These are phyloP conservation scores for Rhododendron ovatum DNA, from an alignment of 148 eudicot species.

Conservation along the genomic window DNA sequence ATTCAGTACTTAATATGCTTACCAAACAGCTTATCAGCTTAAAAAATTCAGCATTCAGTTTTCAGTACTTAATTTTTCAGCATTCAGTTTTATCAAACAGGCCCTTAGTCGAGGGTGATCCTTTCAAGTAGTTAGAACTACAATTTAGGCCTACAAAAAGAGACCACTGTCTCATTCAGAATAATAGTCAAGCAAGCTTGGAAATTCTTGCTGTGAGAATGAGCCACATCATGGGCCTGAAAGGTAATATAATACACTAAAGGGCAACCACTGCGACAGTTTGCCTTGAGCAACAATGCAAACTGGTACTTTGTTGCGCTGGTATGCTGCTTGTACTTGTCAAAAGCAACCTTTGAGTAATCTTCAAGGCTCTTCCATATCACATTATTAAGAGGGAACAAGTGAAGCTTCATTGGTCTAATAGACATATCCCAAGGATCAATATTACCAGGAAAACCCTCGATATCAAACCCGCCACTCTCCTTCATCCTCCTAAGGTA, in stretches of 20 bases:
- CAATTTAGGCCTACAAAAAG: too few species aligned
- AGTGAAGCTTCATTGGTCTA: not conserved
- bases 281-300: not conserved
- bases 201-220: too few species aligned
- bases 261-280: not conserved
- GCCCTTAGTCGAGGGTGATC: slow-evolving; percentile 52
- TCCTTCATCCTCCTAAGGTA: too few species aligned
- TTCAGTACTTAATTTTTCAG: too few species aligned
- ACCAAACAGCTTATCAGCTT: too few species aligned
- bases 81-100: not conserved
- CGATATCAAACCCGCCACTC: not conserved
- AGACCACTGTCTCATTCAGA: too few species aligned
- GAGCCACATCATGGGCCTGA: not conserved
- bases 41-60: too few species aligned
- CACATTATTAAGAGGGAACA: not conserved
- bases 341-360: not conserved
- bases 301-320: too few species aligned
- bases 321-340: not conserved
- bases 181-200: too few species aligned
- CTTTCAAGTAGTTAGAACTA: slow-evolving; percentile 17
- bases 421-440: not conserved
- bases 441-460: not conserved
- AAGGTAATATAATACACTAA: not conserved
- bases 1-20: too few species aligned
- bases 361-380: not conserved